Percentiles rank a stretch among this genome's conserved stretches.
Evolutionary conservation across 1,284 basidiomycete genomes (phyloP).

Genomic region (Phylloboletellus chloephorus): DNA sequence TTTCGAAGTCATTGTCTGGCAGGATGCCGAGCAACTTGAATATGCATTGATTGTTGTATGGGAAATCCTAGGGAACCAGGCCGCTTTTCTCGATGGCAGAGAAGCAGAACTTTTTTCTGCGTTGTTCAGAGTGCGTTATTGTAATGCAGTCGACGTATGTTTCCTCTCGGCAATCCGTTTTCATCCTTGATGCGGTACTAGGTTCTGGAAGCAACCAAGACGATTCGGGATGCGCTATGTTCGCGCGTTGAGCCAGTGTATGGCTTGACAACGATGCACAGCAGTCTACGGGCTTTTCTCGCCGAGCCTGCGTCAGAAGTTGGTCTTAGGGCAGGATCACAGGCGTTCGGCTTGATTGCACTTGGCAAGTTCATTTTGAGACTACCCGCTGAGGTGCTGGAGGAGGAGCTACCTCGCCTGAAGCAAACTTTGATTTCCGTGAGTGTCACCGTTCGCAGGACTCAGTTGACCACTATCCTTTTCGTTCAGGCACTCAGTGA

Average conservation of each 20-base stretch:
- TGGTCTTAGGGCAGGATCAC: conserved; percentile 57
- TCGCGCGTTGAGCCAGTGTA: conserved; percentile 73
- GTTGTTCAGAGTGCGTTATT: conserved; percentile 60
- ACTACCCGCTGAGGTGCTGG: conserved; percentile 73
- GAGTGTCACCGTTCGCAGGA: conserved; percentile 25
- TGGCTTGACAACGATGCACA: conserved; percentile 75
- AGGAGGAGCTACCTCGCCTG: conserved; percentile 76
- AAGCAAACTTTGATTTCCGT: conserved; percentile 65
- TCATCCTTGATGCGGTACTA: conserved; percentile 27
- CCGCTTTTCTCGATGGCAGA: conserved; percentile 61
- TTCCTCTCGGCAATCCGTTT: conserved; percentile 3
- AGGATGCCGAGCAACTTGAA: conserved; percentile 61
- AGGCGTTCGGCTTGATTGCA: conserved; percentile 76
- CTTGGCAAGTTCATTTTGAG: conserved; percentile 75
- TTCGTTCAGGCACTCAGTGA: conserved; percentile 62
- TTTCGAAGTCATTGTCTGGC: conserved; percentile 12
- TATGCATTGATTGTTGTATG: conserved; percentile 71
- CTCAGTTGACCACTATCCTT: conserved; percentile 2
- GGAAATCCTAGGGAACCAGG: conserved; percentile 70
- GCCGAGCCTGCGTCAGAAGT: conserved; percentile 41
- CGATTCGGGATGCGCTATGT: conserved; percentile 68
- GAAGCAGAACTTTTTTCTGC: conserved; percentile 65
- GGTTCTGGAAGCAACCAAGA: conserved; percentile 76
- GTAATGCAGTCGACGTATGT: conserved; percentile 61
- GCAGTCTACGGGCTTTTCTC: conserved; percentile 59